phyloP scores from a whole-genome alignment of 2,329 filamentous ascomycete species.

The Ustilaginoidea virens region DNA sequence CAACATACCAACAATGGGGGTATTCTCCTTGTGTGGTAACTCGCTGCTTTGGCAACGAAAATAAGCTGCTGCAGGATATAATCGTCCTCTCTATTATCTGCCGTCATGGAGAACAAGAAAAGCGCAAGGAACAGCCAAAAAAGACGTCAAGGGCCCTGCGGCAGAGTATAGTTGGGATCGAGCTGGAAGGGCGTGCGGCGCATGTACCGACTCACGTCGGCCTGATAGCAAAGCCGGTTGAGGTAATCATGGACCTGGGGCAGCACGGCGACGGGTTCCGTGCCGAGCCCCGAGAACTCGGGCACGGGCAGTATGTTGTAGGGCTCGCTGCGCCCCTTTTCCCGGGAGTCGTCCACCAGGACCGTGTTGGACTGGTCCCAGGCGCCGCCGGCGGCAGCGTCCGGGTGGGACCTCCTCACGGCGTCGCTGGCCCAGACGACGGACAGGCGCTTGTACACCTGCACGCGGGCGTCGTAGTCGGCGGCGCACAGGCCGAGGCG shows the following conservation, averaged over 20 bases:
- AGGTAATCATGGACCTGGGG: constrained; percentile 47
- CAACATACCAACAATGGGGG: too few species aligned
- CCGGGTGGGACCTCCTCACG: constrained; percentile 30
- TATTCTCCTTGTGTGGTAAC: too few species aligned
- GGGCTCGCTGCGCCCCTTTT: constrained; percentile 74
- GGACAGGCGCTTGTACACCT: constrained; percentile 79
- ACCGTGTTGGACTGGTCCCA: constrained; percentile 84
- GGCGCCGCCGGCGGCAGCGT: constrained; percentile 17
- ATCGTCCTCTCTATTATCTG: too few species aligned
- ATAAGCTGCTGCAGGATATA: too few species aligned
- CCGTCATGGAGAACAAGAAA: neutral
- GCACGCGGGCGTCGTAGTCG: constrained; percentile 58
- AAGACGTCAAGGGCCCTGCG: neutral
- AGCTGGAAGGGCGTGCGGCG: constrained; percentile 32
- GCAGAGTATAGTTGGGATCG: constrained; percentile 12
- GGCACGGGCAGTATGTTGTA: constrained; percentile 69
- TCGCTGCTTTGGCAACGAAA: too few species aligned
- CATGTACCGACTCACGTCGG: constrained; percentile 49
- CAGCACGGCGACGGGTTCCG: constrained; percentile 29
- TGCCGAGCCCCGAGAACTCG: constrained; percentile 45
- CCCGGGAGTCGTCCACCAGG: constrained; percentile 67
- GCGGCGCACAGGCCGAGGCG: constrained; percentile 47
- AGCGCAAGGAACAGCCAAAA: neutral
- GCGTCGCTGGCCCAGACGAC: constrained; percentile 47
- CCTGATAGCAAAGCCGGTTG: constrained; percentile 35